Evolutionary conservation across 2,329 filamentous ascomycete species (phyloP).

Genomic region (Didymella pinodella): DNA sequence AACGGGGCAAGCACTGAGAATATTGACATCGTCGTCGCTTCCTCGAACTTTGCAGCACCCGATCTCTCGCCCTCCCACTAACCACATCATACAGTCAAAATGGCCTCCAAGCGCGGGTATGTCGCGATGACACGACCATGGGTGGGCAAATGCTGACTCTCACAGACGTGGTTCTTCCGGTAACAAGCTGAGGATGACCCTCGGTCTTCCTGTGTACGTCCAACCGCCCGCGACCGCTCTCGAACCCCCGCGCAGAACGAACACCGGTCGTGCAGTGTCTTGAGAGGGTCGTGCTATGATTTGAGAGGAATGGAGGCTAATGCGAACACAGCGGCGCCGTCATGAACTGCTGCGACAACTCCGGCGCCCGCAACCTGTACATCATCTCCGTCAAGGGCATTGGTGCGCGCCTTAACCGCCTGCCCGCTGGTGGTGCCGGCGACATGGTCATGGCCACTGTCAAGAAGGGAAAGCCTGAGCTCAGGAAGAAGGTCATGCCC

Average conservation of each 20-base stretch:
- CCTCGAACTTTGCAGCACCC: conserved; percentile 34
- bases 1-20: conserved; percentile 5
- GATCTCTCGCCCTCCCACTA: conserved; percentile 27
- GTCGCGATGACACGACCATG: conserved; percentile 16
- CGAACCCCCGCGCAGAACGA: conserved; percentile 16
- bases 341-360: conserved; percentile 99
- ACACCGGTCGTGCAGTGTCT: conserved; percentile 10
- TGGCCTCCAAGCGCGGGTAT: conserved; percentile 54
- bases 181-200: conserved; percentile 99
- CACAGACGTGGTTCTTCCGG: conserved; percentile 81
- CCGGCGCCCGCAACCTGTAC: conserved; percentile 97
- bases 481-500: conserved; percentile 99
- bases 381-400: conserved; percentile 99
- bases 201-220: conserved; percentile 99
- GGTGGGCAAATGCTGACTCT: conserved; percentile 35
- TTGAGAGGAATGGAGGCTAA: conserved; percentile 39
- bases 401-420: conserved; percentile 95
- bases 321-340: conserved; percentile 80
- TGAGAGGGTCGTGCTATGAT: conserved; percentile 9
- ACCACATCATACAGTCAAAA: conserved; percentile 42
- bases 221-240: conserved; percentile 29
- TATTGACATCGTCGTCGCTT: conserved; percentile 3
- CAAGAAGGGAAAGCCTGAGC: conserved; percentile 99
- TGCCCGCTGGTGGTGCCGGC: conserved; percentile 96
- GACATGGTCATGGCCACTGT: conserved; percentile 99